These are phyloP conservation scores for Discostella pseudostelligera DNA, from an alignment of 108 stramenopile species.

Conservation along the genomic window DNA sequence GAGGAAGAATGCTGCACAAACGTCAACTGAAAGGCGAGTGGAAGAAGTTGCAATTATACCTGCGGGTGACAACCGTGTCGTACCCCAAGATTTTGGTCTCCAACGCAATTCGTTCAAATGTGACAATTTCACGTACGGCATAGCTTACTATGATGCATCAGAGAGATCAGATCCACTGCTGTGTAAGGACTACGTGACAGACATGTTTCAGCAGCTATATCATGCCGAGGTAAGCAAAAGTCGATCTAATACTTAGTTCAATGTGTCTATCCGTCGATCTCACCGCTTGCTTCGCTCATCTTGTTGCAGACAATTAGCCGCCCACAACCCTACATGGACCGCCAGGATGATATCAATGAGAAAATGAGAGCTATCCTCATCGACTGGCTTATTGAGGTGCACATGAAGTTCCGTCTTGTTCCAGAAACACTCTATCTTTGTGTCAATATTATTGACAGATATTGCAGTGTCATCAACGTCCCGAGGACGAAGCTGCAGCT, in stretches of 20 bases:
- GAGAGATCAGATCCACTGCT: slow-evolving; percentile 28
- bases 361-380: slow-evolving; percentile 90
- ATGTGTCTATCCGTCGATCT: not conserved
- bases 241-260: not conserved
- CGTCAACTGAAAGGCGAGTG: not conserved
- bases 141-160: slow-evolving; percentile 43
- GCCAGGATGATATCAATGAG: slow-evolving; percentile 80
- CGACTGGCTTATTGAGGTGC: slow-evolving; percentile 95
- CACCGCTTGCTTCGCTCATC: not conserved
- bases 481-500: slow-evolving; percentile 93
- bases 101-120: slow-evolving; percentile 25
- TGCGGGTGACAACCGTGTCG: slow-evolving; percentile 15
- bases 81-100: slow-evolving; percentile 42
- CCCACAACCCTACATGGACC: slow-evolving; percentile 65
- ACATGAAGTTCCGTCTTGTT: slow-evolving; percentile 88
- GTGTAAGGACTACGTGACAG: slow-evolving; percentile 71
- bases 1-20: slow-evolving; percentile 1
- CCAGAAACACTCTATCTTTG: slow-evolving; percentile 86
- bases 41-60: slow-evolving; percentile 13
- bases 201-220: slow-evolving; percentile 79
- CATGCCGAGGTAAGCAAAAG: slow-evolving; percentile 62
- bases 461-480: slow-evolving; percentile 70
- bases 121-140: slow-evolving; percentile 35
- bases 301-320: slow-evolving; percentile 13
- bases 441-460: slow-evolving; percentile 85